These are phyloP conservation scores for Zelopaecilomyces penicillatus DNA, from an alignment of 2,329 filamentous ascomycete genomes.

Conservation along the genomic window DNA sequence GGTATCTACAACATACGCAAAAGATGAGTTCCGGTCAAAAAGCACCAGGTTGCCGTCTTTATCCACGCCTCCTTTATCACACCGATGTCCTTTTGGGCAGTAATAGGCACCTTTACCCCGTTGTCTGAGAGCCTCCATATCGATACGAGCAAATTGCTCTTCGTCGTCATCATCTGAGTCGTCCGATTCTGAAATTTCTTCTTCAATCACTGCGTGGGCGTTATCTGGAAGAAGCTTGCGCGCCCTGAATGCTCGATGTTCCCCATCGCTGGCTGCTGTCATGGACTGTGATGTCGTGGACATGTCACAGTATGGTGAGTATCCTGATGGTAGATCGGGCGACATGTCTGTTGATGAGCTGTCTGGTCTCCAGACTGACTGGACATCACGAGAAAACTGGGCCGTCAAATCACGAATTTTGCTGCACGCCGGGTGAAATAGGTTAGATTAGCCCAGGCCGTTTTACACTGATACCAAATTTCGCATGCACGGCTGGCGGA, in stretches of 20 bases:
- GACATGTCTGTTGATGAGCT: constrained; percentile 9
- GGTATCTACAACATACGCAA: constrained; percentile 22
- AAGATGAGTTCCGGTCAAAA: constrained; percentile 35
- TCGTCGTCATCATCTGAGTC: constrained; percentile 27
- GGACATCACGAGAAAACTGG: constrained; percentile 26
- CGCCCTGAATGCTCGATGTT: constrained; percentile 13
- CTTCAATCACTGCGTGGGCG: constrained; percentile 5
- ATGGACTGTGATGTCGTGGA: constrained; percentile 11
- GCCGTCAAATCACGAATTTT: constrained; percentile 26
- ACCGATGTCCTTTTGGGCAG: constrained; percentile 27
- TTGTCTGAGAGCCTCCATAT: constrained; percentile 31
- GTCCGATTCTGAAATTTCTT: constrained; percentile 15
- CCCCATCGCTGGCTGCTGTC: constrained; percentile 12
- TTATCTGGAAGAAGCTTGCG: constrained; percentile 17
- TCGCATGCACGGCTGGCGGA: not conserved
- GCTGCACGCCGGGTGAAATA: constrained; percentile 14
- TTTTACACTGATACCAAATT: not conserved
- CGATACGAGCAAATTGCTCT: constrained; percentile 26
- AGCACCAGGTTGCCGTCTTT: constrained; percentile 28
- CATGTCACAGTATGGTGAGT: constrained; percentile 16
- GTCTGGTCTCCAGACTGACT: constrained; percentile 21
- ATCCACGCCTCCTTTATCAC: constrained; percentile 33
- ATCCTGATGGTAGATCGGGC: constrained; percentile 13
- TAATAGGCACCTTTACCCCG: constrained; percentile 31
- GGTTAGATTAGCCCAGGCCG: not conserved